Base-by-base conservation (phyloP, 2,329 filamentous ascomycete genomes). In the Diplocarpon mali region DNA sequence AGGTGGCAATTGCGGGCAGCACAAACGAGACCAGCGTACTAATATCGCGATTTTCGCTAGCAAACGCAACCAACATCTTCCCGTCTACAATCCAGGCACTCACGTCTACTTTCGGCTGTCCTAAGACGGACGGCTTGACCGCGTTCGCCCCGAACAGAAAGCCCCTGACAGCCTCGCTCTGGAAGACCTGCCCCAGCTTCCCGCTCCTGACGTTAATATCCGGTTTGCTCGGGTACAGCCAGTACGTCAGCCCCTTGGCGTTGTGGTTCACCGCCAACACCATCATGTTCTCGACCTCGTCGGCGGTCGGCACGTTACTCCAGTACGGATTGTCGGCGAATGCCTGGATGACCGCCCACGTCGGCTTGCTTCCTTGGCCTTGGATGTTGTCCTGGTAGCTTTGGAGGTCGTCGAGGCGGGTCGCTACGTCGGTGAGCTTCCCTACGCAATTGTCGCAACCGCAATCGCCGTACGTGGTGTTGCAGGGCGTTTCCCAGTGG, bases 381-480 rank as follows among this genome's bases (percentile, higher is more conserved):
- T 60, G 58, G 3, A 71, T 51, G 58, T 67, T 67, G 0, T 50
- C 51, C 45, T 60, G 65, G 44, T 68, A 72, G 5, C 54, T 50
- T 14, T 60, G 54, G 29, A 67, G 65, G 1, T 58, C 53, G 39
- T 72, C 67, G 1, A 72, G 54, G 1, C 70, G 65, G 7, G 56
- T 57, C 0, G 65, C 60, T 14, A 73, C 64, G 51, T 74, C 71
- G 13, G 61, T 56, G 15, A 73, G 61, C 1, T 57, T 51, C 10
- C 66, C 68, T 2, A 62, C 48, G 34, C 57, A 57, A 53, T 72
- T 65, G 45, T 74, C 71, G 51, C 71, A 74, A 8, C 70, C 71
- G 49, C 71, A 73, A 55, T 67, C 67, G 40, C 71, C 71, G 50
- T 75, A 74, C 0, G 70, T 74, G 2, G 56, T 49, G 52, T 75